Evolutionary conservation across 768 basidiomycete genomes (phyloP).

Genomic region (Suillus variegatus): DNA sequence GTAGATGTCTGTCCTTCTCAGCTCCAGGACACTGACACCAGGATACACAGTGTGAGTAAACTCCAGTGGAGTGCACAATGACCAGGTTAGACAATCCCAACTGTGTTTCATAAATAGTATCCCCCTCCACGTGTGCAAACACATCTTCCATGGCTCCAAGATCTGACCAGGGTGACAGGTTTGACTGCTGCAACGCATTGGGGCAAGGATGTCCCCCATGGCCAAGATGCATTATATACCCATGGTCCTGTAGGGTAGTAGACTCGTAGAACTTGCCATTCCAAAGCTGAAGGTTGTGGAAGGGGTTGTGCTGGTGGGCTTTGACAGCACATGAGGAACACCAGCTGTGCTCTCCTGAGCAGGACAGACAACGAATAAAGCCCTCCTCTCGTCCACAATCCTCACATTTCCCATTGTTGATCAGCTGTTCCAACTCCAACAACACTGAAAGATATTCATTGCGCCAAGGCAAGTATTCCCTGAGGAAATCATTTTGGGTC

Average conservation of each 20-base stretch:
- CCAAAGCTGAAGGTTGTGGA: conserved; percentile 24
- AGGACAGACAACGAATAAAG: conserved; percentile 2
- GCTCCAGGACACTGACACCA: no score
- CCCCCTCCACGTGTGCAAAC: background rate
- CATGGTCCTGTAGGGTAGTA: conserved; percentile 18
- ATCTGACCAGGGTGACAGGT: background rate
- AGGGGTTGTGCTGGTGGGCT: conserved; percentile 4
- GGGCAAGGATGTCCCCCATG: conserved; percentile 24
- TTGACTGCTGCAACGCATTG: background rate
- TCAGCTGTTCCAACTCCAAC: background rate
- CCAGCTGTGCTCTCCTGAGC: conserved; percentile 8
- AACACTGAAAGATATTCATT: conserved; percentile 1
- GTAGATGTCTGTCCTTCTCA: no score
- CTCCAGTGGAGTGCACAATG: conserved; percentile 4
- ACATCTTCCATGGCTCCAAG: background rate
- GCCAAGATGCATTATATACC: conserved; percentile 20
- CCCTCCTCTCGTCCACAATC: background rate
- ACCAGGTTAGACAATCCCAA: background rate
- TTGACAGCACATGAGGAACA: conserved; percentile 1
- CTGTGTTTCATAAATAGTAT: background rate
- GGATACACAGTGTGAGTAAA: no score
- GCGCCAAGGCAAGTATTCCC: background rate
- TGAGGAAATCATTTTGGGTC: conserved; percentile 7
- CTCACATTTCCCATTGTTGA: background rate
- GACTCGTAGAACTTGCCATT: conserved; percentile 18